phyloP scores from a whole-genome alignment of 257 asterid species.

The Cynanchum wilfordii region DNA sequence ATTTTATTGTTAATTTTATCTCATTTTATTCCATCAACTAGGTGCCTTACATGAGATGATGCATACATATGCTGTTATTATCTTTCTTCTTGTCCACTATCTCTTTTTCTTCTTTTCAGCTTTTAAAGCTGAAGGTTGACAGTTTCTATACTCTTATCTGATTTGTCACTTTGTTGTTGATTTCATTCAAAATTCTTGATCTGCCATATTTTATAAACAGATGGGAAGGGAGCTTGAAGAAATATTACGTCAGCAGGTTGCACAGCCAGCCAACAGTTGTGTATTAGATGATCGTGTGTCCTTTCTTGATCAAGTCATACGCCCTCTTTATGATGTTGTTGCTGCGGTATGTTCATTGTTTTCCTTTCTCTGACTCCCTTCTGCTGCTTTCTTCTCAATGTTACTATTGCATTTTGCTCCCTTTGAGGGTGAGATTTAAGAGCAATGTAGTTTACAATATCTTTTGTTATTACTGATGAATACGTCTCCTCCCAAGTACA shows the following conservation, averaged over 20 bases:
- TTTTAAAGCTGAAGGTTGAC: not conserved
- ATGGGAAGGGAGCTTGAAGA: conserved; percentile 96
- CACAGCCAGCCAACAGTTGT: conserved; percentile 89
- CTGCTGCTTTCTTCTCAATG: conserved; percentile 8
- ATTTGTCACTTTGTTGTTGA: not conserved
- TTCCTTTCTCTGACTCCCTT: conserved; percentile 11
- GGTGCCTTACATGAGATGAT: not conserved
- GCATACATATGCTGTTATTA: not conserved
- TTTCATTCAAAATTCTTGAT: not conserved
- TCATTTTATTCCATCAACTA: too few relatives aligned
- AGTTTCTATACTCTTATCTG: not conserved
- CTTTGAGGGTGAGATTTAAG: not conserved
- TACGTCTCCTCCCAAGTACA: not conserved
- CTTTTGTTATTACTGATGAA: not conserved
- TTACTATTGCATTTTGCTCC: not conserved
- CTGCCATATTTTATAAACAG: conserved; percentile 39
- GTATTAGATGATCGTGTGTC: conserved; percentile 69
- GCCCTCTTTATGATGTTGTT: conserved; percentile 77
- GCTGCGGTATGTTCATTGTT: conserved; percentile 63
- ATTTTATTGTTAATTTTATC: too few relatives aligned
- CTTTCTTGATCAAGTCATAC: conserved; percentile 79
- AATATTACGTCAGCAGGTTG: conserved; percentile 51
- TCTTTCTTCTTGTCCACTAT: not conserved
- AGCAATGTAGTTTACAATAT: not conserved
- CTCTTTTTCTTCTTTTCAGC: not conserved